These are phyloP conservation scores for Candida tammaniensis DNA, from an alignment of 805 yeast species.

Conservation along the genomic window DNA sequence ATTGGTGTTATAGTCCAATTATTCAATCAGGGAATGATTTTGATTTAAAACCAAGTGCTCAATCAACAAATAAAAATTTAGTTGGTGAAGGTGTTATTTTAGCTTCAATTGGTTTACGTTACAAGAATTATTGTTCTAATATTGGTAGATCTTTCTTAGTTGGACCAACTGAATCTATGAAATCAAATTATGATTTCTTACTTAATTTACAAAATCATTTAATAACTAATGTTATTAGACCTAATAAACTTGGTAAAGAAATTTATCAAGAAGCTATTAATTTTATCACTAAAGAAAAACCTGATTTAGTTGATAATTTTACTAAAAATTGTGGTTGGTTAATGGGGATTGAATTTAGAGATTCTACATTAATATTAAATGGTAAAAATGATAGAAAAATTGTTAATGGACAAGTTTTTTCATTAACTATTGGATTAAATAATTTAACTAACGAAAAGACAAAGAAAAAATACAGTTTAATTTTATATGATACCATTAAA, in stretches of 20 bases:
- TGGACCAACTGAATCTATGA: conserved; percentile 81
- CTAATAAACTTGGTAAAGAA: conserved; percentile 65
- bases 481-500: conserved; percentile 78
- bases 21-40: conserved; percentile 84
- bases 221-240: conserved; percentile 51
- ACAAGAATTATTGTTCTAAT: conserved; percentile 85
- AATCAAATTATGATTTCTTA: conserved; percentile 73
- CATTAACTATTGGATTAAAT: conserved; percentile 75
- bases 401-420: conserved; percentile 70
- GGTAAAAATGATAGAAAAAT: conserved; percentile 67
- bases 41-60: conserved; percentile 81
- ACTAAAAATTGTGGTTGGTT: conserved; percentile 84
- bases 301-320: conserved; percentile 62
- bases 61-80: conserved; percentile 61
- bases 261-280: conserved; percentile 64
- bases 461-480: conserved; percentile 59
- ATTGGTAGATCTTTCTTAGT: conserved; percentile 85
- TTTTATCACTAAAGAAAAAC: conserved; percentile 53
- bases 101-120: conserved; percentile 81
- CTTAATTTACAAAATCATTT: conserved; percentile 67
- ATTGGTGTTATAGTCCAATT: conserved; percentile 93
- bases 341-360: conserved; percentile 87
- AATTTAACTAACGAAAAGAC: conserved; percentile 50
- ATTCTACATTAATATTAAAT: conserved; percentile 69
- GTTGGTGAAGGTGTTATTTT: conserved; percentile 74